phyloP scores from a whole-genome alignment of 441 rosid species.

The Aleurites moluccanus region DNA sequence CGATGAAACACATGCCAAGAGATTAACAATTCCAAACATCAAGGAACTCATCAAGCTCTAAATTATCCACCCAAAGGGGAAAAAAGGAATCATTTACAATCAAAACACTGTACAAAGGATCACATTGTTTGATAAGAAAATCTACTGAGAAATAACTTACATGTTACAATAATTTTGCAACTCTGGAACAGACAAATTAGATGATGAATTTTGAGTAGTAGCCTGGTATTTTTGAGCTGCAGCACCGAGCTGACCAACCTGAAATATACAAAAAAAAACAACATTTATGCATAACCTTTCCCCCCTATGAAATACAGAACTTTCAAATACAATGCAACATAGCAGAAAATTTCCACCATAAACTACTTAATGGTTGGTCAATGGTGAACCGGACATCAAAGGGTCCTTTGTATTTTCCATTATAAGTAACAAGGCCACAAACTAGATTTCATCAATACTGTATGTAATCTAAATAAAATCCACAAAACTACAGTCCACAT shows the following conservation, averaged over 20 bases:
- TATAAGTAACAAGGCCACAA: background rate
- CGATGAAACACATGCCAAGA: background rate
- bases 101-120: background rate
- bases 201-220: constrained; percentile 80
- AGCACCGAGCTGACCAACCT: constrained; percentile 91
- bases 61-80: background rate
- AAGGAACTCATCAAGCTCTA: background rate
- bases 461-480: background rate
- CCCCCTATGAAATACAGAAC: background rate
- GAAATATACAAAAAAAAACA: constrained; percentile 19
- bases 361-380: background rate
- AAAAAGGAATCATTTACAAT: background rate
- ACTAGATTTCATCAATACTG: background rate
- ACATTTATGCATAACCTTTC: background rate
- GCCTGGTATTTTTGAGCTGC: constrained; percentile 96
- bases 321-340: background rate
- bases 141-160: constrained; percentile 44
- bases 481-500: background rate
- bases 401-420: background rate
- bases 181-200: constrained; percentile 77
- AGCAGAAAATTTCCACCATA: background rate
- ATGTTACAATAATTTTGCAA: constrained; percentile 86
- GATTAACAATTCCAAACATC: constrained; percentile 5
- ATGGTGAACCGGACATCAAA: background rate
- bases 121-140: background rate